Evolutionary conservation across 306 rosid species (phyloP).

Genomic region (Oemleria cerasiformis): DNA sequence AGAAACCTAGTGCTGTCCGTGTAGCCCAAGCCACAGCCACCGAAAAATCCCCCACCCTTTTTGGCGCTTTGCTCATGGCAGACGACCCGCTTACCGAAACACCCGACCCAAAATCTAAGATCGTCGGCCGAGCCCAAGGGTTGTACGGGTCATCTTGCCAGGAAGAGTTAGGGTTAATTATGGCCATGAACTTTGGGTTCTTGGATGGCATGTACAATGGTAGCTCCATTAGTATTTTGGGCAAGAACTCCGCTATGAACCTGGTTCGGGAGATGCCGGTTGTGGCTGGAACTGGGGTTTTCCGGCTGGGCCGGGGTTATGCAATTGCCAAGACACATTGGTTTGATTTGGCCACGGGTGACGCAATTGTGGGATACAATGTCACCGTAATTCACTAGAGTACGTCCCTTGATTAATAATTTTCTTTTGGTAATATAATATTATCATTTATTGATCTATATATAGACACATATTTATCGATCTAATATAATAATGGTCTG

Average conservation of each 20-base stretch:
- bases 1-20: constrained; percentile 55
- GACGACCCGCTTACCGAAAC: constrained; percentile 77
- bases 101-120: constrained; percentile 60
- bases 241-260: constrained; percentile 49
- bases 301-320: constrained; percentile 73
- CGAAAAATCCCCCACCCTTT: constrained; percentile 36
- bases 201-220: constrained; percentile 55
- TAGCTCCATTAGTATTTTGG: constrained; percentile 59
- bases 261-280: constrained; percentile 66
- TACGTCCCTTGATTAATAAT: background rate
- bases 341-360: constrained; percentile 41
- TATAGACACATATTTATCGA: too few species aligned
- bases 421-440: background rate
- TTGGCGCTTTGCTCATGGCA: constrained; percentile 58
- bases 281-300: constrained; percentile 75
- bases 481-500: too few species aligned
- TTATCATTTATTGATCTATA: too few species aligned
- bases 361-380: constrained; percentile 77
- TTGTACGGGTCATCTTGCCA: constrained; percentile 61
- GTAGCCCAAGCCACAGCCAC: constrained; percentile 48
- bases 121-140: constrained; percentile 79
- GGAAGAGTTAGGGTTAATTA: constrained; percentile 51
- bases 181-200: constrained; percentile 63
- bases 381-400: constrained; percentile 64
- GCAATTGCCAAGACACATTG: constrained; percentile 61